Conservation (phyloP, 148 eudicot species). For the Fallopia convolvulus region DNA sequence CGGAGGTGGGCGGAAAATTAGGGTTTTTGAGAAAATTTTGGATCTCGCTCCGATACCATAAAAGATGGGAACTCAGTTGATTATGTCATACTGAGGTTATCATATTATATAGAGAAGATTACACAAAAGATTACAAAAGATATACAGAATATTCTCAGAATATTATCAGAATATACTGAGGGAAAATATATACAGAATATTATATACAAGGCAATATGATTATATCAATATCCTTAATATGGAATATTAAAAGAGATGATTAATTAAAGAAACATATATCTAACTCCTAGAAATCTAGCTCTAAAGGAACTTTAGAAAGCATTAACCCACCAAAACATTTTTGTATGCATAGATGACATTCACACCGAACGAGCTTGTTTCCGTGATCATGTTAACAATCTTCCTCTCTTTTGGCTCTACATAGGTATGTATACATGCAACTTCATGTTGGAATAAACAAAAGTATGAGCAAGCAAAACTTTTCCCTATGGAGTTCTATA, state of each 20-base stretch:
- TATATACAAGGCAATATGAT: no score
- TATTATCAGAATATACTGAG: no score
- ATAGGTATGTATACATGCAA: not conserved
- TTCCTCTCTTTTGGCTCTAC: not conserved
- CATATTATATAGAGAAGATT: no score
- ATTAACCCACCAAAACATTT: not conserved
- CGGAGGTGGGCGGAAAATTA: no score
- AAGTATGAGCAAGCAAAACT: not conserved
- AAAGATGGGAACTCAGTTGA: no score
- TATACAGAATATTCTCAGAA: no score
- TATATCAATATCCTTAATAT: constrained; percentile 9
- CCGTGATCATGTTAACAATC: not conserved
- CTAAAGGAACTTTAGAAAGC: not conserved
- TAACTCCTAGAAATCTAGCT: not conserved
- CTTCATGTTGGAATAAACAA: not conserved
- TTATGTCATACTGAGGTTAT: no score
- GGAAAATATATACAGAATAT: no score
- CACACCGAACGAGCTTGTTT: not conserved
- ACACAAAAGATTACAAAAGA: no score
- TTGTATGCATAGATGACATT: not conserved
- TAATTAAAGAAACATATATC: not conserved
- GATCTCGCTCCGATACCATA: no score
- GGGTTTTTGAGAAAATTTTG: no score
- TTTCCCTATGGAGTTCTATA: not conserved
- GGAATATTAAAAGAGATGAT: not conserved